A percentile compares a stretch with the other conserved stretches of the same genome.
Evolutionary conservation across 768 basidiomycete species (phyloP).

Genomic region (Hydnum rufescens): DNA sequence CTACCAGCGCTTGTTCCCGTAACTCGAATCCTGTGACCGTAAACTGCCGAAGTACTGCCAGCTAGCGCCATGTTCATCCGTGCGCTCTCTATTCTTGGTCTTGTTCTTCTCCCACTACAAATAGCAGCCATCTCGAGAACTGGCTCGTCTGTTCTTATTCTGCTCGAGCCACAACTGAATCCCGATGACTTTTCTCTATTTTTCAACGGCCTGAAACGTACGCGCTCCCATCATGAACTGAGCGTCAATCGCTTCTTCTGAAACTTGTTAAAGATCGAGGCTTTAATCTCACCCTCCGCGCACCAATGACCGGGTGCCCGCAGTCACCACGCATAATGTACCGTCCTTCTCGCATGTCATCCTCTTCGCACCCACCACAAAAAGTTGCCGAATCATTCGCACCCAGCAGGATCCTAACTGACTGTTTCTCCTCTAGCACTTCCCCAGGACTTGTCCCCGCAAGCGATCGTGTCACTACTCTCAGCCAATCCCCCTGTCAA

Average conservation of each 20-base stretch:
- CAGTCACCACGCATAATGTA: slow-evolving; percentile 47
- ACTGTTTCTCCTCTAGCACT: slow-evolving; percentile 26
- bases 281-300: slow-evolving; percentile 71
- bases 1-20: too few relatives aligned
- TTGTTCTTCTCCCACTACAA: not conserved
- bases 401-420: not conserved
- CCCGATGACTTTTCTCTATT: slow-evolving; percentile 59
- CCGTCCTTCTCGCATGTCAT: slow-evolving; percentile 72
- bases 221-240: not conserved
- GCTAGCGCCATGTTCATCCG: too few relatives aligned
- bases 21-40: too few relatives aligned
- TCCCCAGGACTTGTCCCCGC: slow-evolving; percentile 59
- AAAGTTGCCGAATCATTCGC: slow-evolving; percentile 33
- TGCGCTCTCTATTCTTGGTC: not conserved
- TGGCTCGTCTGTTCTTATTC: slow-evolving; percentile 64
- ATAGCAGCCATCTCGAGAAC: slow-evolving; percentile 47
- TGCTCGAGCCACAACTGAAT: slow-evolving; percentile 54
- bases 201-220: slow-evolving; percentile 61
- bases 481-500: slow-evolving; percentile 41
- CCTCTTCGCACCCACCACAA: slow-evolving; percentile 66
- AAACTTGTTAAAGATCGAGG: slow-evolving; percentile 37
- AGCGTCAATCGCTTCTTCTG: not conserved
- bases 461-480: slow-evolving; percentile 54
- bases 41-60: too few relatives aligned
- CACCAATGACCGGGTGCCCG: slow-evolving; percentile 49